Evolutionary conservation across 139 green algal species (phyloP).

Genomic region (Volvox africanus): DNA sequence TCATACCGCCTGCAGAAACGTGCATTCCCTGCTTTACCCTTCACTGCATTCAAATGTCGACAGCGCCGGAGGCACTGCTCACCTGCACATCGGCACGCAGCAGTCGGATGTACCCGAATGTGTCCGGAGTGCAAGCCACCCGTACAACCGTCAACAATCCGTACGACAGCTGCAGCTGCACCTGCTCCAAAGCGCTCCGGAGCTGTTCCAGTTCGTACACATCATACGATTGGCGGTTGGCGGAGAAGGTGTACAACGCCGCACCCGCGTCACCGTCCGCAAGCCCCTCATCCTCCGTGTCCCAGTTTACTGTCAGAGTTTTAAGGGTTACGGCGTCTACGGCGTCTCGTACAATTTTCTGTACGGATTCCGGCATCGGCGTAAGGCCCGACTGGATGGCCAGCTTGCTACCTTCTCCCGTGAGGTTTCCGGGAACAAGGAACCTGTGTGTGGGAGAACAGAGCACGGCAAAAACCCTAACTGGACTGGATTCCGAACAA

Average conservation of each 20-base stretch:
- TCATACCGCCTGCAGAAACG: no score
- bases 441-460: background rate
- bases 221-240: conserved; percentile 19
- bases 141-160: background rate
- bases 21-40: no score
- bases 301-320: conserved; percentile 25
- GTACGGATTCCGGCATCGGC: background rate
- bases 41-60: no score
- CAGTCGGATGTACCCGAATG: background rate
- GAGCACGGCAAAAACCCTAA: no score
- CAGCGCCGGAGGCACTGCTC: background rate
- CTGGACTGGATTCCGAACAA: no score
- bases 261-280: background rate
- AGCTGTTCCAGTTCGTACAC: background rate
- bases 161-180: background rate
- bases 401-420: background rate
- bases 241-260: conserved; percentile 40
- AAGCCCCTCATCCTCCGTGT: background rate
- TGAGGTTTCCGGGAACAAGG: background rate
- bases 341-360: background rate
- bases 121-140: background rate
- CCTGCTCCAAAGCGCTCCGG: background rate
- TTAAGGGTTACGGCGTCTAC: background rate
- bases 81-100: conserved; percentile 12
- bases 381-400: background rate